Evolutionary conservation across 106 monocot species (phyloP).

Genomic region (Ottelia alismoides): DNA sequence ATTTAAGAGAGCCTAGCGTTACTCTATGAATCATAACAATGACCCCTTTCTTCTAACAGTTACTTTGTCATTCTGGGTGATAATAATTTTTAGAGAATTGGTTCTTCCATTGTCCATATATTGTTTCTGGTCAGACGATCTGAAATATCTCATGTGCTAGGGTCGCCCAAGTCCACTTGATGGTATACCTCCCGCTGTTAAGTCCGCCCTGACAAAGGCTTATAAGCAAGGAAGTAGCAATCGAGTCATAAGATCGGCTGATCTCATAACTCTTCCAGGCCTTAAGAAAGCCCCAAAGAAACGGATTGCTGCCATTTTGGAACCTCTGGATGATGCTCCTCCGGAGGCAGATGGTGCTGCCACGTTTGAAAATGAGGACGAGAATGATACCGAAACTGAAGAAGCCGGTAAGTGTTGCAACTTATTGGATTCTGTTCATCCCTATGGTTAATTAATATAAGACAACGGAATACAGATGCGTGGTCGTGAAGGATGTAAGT

Average conservation of each 20-base stretch:
- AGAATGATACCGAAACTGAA: slow-evolving; percentile 42
- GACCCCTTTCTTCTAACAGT: too few species aligned
- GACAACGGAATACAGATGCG: too few species aligned
- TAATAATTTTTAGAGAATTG: too few species aligned
- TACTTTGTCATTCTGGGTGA: too few species aligned
- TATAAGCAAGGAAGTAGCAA: slow-evolving; percentile 60
- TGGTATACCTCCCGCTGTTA: slow-evolving; percentile 56
- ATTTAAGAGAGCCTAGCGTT: too few species aligned
- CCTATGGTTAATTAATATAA: too few species aligned
- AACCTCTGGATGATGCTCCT: slow-evolving; percentile 37
- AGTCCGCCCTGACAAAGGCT: slow-evolving; percentile 68
- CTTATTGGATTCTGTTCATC: neutral
- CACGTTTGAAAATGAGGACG: slow-evolving; percentile 34
- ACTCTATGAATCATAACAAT: too few species aligned
- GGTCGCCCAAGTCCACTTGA: slow-evolving; percentile 69
- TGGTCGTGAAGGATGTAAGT: too few species aligned
- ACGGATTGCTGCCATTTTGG: slow-evolving; percentile 73
- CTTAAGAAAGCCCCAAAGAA: slow-evolving; percentile 74
- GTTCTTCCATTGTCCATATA: too few species aligned
- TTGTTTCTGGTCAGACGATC: too few species aligned
- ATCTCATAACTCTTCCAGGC: slow-evolving; percentile 61
- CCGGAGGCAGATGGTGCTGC: slow-evolving; percentile 38
- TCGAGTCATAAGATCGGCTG: slow-evolving; percentile 51
- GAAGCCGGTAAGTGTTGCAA: slow-evolving; percentile 27
- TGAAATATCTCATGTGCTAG: too few species aligned